Evolutionary conservation across 2,329 filamentous ascomycete species (phyloP), one percentile per base, ranked within the genome.

Genomic region (Cordyceps militaris): DNA sequence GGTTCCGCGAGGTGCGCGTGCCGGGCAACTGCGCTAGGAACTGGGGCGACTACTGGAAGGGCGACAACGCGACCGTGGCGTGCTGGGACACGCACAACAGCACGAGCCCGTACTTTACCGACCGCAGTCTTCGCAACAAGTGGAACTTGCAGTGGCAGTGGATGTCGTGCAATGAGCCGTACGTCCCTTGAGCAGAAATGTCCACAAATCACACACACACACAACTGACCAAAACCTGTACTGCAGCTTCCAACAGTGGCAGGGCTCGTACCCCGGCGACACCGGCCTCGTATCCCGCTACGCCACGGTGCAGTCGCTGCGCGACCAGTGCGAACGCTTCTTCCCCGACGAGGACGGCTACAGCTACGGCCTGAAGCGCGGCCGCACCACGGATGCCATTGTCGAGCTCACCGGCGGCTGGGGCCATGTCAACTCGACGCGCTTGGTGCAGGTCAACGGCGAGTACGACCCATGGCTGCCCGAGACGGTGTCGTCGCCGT

Each of bases 361-460:
- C 38, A 52, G 23, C n/a, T 59, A 51, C 42, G 58, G 58, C 61
- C 78, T 79, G 58, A 76, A 74, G 24, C 69, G 64, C 56, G 61
- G 68, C 16, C 64, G 79, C 49, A 68, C 66, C 13, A 63, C 60
- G 1, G 76, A 74, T 16, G 74, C 78, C 21, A 63, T 62, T 5
- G 69, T 61, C 11, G 11, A 30, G 16, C 47, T 9, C 19, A 56
- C 52, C 3, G 52, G 13, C 2, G 58, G 58, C 40, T 59, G 58
- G 58, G n/a, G 36, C 52, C 36, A 46, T 23, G 26, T 46, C 52
- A 52, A 51, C 58, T 42, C 58, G n/a, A 59, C 47, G 14, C 53
- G 58, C 10, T 44, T 59, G 9, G 34, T 59, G n/a, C 55, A 52
- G 21, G 58, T 59, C 21, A 56, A 59, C 34, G 58, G 52, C 32